phyloP scores from a whole-genome alignment of 106 monocot species.

The Dioscorea alata region DNA sequence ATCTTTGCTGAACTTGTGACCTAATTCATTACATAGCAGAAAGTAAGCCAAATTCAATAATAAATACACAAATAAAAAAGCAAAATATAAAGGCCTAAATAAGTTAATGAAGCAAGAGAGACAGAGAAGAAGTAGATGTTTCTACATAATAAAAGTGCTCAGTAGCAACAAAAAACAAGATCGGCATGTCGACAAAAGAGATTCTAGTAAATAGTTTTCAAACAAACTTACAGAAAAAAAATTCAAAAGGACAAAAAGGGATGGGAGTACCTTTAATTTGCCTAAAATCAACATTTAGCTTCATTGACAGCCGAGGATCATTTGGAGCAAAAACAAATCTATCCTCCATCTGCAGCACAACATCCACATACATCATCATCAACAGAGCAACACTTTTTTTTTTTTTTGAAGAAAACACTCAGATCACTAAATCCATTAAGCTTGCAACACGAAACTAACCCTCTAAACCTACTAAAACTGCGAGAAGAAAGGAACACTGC shows the following conservation, averaged over 20 bases:
- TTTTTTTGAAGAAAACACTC: not conserved
- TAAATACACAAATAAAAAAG: not conserved
- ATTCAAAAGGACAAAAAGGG: too few relatives aligned
- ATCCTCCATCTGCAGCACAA: conserved; percentile 62
- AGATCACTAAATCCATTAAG: too few relatives aligned
- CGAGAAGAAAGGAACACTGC: not conserved
- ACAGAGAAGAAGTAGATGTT: not conserved
- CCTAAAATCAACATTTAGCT: conserved; percentile 68
- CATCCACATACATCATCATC: not conserved
- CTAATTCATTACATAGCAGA: conserved; percentile 28
- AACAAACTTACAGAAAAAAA: not conserved
- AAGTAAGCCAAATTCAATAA: not conserved
- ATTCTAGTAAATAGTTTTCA: not conserved
- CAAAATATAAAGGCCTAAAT: not conserved
- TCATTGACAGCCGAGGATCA: conserved; percentile 66
- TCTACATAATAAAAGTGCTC: too few relatives aligned
- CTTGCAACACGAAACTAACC: too few relatives aligned
- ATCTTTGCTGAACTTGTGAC: conserved; percentile 92
- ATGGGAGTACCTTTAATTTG: conserved; percentile 67
- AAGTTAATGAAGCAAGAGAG: not conserved
- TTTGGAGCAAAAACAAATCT: conserved; percentile 63
- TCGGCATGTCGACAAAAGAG: too few relatives aligned
- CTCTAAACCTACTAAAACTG: too few relatives aligned
- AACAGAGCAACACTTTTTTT: not conserved
- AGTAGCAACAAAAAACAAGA: too few relatives aligned